Evolutionary conservation across 495 filamentous ascomycete species (phyloP), one percentile per base, ranked within the genome.

Genomic region (Podospora pseudopauciseta): DNA sequence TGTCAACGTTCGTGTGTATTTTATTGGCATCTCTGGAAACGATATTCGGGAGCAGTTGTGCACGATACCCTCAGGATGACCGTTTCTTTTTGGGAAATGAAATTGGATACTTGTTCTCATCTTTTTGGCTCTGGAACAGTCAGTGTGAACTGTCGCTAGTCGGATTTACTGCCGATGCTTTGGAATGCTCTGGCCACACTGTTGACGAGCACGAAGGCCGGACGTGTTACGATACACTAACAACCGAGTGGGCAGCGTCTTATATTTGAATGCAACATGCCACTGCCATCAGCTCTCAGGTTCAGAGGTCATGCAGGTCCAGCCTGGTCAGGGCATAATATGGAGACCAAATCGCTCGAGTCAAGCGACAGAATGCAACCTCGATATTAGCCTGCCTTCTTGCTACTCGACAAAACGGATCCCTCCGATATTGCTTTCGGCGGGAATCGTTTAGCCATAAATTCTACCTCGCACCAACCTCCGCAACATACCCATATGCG

Each of bases 391-490:
- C 60, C 68, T 59, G 60, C 53, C 60, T 30, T 15, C 26, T 26
- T 16, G 6, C 28, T 55, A 20, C 32, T 18, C 30, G 18, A 57
- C 28, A n/a, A 18, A 61, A 59, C 64, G 60, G 5, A 4, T 5
- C 9, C 20, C 59, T 63, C 4, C 49, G 23, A 70, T 53, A 70
- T 70, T 70, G 64, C 13, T 34, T 59, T 56, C 63, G 26, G 58
- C 59, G 53, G 59, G 64, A 19, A 60, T 44, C 30, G 15, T 70
- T 70, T 70, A 70, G 57, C 68, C 68, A 70, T 39, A 70, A 44
- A 66, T 66, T 70, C 59, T 2, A 39, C 63, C 56, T 16, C 27
- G 57, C 64, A 20, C 26, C 15, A 18, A 54, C n/a, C 16, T 19
- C 58, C n/a, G 3, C 54, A 27, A 44, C 19, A 49, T 28, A 5